Percentiles rank a stretch among this genome's conserved stretches.
Evolutionary conservation across 805 yeast species (phyloP).

Genomic region (Ogataea zsoltii): DNA sequence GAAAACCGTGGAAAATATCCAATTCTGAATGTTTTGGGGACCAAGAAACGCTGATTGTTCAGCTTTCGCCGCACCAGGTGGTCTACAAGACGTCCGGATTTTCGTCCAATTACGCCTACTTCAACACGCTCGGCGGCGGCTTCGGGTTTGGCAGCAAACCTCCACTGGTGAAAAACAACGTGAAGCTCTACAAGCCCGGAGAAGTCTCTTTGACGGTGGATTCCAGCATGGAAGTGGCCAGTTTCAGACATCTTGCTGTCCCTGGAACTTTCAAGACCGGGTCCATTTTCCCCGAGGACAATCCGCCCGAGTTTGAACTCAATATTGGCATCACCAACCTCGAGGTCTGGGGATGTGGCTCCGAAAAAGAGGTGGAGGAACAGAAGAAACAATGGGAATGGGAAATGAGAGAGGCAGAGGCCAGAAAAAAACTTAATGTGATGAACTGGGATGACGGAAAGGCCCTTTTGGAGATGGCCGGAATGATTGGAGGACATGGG

Average conservation of each 20-base stretch:
- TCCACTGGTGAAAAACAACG: slow-evolving; percentile 51
- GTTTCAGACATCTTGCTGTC: slow-evolving; percentile 66
- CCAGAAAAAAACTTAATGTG: slow-evolving; percentile 70
- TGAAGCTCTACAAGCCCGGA: slow-evolving; percentile 59
- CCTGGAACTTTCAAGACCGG: slow-evolving; percentile 52
- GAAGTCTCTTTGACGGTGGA: slow-evolving; percentile 80
- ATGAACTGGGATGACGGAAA: slow-evolving; percentile 74
- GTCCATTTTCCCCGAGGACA: slow-evolving; percentile 21
- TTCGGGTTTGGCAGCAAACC: slow-evolving; percentile 79
- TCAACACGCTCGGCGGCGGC: slow-evolving; percentile 75
- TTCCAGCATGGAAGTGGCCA: slow-evolving; percentile 74
- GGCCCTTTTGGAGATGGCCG: slow-evolving; percentile 85
- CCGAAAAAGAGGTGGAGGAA: slow-evolving; percentile 70
- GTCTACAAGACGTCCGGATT: slow-evolving; percentile 38
- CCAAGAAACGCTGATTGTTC: slow-evolving; percentile 54
- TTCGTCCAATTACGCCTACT: slow-evolving; percentile 49
- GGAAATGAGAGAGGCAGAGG: slow-evolving; percentile 85
- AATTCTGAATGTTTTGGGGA: slow-evolving; percentile 76
- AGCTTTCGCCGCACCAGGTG: slow-evolving; percentile 66
- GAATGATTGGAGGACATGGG: slow-evolving; percentile 47
- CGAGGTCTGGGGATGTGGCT: slow-evolving; percentile 93
- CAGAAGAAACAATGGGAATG: slow-evolving; percentile 83
- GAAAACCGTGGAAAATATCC: slow-evolving; percentile 76
- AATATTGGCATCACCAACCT: slow-evolving; percentile 69
- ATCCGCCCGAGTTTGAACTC: slow-evolving; percentile 57